Base-by-base conservation (phyloP, 2,329 filamentous ascomycete species). In the Zymoseptoria passerinii region DNA sequence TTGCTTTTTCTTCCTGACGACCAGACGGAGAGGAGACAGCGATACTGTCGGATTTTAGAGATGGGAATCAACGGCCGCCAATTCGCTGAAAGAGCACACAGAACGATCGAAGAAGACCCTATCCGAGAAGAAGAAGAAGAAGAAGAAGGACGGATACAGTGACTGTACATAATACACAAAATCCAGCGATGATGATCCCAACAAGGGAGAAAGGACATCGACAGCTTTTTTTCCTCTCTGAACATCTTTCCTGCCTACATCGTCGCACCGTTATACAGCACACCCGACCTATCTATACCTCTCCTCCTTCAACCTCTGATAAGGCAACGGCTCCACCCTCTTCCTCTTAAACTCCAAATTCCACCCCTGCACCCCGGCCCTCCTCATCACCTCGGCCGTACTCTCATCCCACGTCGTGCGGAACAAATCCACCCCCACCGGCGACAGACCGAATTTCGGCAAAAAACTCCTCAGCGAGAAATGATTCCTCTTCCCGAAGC, bases 361-460 rank as follows among this genome's bases (percentile, higher is more conserved):
- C 59, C 85, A 85, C 52, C 90, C 90, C 28, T 84, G 81, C 62
- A 95, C 80, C 60, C 83, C 84, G 66, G 88, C 83, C 67, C 89
- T 83, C 70, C 84, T 79, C 92, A 99, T 96, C 63, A 99, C 90
- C 54, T 79, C 85, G n/a, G 83, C 85, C 55, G 89, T 99, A 67
- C 83, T 84, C 60, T 94, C 89, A 73, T 99, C 94, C 90, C 92
- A 97, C 64, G 88, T 78, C 60, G 85, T 87, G 65, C 94, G 85
- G 85, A 97, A 99, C 67, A 99, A 77, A 71, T 85, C 89, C 67
- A 90, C 88, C 50, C 92, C 92, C 59, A 96, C 84, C 7, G 92
- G 83, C 59, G 78, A 81, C 61, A 94, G 77, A 58, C 78, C 75
- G 71, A 89, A 83, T 71, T 85, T 86, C 71, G 85, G 82, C 64